Conservation (phyloP, 2,329 filamentous ascomycete species). For the Arachnomyces sp. region DNA sequence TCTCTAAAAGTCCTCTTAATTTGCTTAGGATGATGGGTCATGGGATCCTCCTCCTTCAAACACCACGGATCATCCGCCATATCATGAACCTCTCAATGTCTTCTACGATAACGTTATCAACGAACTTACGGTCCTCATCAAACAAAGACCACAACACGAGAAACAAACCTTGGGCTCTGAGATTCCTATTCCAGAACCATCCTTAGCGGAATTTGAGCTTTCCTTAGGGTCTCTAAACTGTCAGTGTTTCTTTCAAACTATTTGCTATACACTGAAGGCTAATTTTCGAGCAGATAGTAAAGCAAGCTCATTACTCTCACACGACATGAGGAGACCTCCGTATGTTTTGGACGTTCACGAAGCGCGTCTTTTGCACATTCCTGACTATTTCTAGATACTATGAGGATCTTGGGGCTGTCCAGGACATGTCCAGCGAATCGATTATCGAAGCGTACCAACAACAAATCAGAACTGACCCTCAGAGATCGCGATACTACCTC, state of each 20-base stretch:
- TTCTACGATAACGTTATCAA: conserved; percentile 54
- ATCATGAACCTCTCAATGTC: conserved; percentile 33
- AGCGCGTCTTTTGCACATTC: not conserved
- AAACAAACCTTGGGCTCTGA: conserved; percentile 27
- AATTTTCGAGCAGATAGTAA: too few species aligned
- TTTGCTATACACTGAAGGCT: conserved; percentile 11
- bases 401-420: conserved; percentile 54
- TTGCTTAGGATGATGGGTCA: conserved; percentile 26
- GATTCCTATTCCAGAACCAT: conserved; percentile 24
- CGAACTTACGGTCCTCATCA: conserved; percentile 50
- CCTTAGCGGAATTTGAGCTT: conserved; percentile 32
- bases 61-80: conserved; percentile 27
- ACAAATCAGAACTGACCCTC: conserved; percentile 50
- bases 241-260: conserved; percentile 15
- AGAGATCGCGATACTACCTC: conserved; percentile 54
- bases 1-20: conserved; percentile 3
- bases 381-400: conserved; percentile 39
- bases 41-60: conserved; percentile 38
- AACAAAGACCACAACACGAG: conserved; percentile 34
- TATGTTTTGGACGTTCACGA: conserved; percentile 14
- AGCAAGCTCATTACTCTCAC: too few species aligned
- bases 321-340: conserved; percentile 16
- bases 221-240: conserved; percentile 28
- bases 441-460: conserved; percentile 56
- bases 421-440: conserved; percentile 56